These are phyloP conservation scores for Arthroderma sp. DNA, from an alignment of 2,329 filamentous ascomycete genomes.

Conservation along the genomic window DNA sequence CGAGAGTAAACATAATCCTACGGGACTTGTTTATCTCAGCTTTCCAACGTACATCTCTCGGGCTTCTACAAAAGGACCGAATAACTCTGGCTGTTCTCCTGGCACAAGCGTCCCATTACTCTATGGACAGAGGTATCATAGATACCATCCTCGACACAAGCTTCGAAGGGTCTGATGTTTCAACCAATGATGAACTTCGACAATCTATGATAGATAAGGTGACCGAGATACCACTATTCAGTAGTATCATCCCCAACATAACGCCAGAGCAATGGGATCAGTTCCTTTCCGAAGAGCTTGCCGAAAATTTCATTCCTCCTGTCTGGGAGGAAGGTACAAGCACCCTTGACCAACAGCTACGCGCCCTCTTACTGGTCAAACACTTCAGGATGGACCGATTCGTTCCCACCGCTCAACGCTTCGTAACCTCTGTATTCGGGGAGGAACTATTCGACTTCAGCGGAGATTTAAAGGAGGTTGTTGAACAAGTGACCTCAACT, in stretches of 20 bases:
- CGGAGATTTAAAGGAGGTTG: conserved; percentile 74
- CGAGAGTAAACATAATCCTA: conserved; percentile 77
- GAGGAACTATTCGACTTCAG: conserved; percentile 66
- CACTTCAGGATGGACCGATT: conserved; percentile 92
- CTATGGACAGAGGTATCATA: conserved; percentile 82
- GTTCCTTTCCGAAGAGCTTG: conserved; percentile 75
- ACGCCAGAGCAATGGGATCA: conserved; percentile 56
- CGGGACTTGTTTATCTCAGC: conserved; percentile 81
- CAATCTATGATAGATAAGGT: conserved; percentile 58
- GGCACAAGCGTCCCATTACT: conserved; percentile 87
- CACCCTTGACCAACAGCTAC: conserved; percentile 60
- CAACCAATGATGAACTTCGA: conserved; percentile 49
- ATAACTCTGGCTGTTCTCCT: conserved; percentile 91
- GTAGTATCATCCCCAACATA: conserved; percentile 53
- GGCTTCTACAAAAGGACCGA: conserved; percentile 82
- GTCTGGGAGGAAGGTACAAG: conserved; percentile 56
- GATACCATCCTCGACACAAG: conserved; percentile 73
- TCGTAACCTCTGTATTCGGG: conserved; percentile 77
- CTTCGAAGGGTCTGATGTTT: conserved; percentile 65
- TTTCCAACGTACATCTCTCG: conserved; percentile 86
- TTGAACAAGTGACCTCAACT: conserved; percentile 68
- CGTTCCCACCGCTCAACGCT: conserved; percentile 82
- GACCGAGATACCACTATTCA: conserved; percentile 58
- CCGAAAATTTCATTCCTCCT: conserved; percentile 67
- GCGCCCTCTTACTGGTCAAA: conserved; percentile 81